These are phyloP conservation scores for Umbilicus rupestris DNA, from an alignment of 164 flowering plant species.

Conservation along the genomic window DNA sequence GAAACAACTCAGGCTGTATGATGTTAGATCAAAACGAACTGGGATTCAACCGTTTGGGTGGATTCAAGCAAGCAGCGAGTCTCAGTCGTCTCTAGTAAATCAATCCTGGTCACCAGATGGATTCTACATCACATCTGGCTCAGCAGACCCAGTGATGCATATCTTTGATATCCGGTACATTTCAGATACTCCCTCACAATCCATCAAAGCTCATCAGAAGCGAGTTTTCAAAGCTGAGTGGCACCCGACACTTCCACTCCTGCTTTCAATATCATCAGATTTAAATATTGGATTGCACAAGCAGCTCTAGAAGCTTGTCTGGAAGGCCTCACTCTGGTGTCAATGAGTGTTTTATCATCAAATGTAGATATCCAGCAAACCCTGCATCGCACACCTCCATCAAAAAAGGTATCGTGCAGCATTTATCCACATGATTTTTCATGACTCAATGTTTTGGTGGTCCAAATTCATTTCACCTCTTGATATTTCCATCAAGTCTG, in stretches of 20 bases:
- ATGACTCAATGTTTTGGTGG: too few species aligned
- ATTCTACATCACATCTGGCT: conserved; percentile 69
- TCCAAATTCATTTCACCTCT: too few species aligned
- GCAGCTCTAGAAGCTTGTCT: conserved; percentile 12
- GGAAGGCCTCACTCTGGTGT: background rate
- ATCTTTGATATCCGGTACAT: conserved; percentile 80
- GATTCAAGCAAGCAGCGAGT: conserved; percentile 90
- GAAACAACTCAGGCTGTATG: conserved; percentile 74
- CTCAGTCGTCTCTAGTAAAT: conserved; percentile 85
- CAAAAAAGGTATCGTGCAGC: background rate
- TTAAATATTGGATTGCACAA: conserved; percentile 77
- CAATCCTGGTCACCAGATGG: conserved; percentile 98
- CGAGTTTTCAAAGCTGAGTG: conserved; percentile 86
- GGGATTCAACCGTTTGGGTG: conserved; percentile 83
- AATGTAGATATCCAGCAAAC: background rate
- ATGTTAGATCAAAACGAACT: conserved; percentile 55
- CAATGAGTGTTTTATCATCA: background rate
- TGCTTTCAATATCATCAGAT: conserved; percentile 87
- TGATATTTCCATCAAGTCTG: too few species aligned
- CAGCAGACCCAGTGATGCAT: conserved; percentile 83
- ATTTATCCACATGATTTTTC: background rate
- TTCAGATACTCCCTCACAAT: conserved; percentile 59
- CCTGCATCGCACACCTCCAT: background rate
- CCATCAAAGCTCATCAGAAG: conserved; percentile 81
- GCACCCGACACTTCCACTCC: conserved; percentile 69